These are phyloP conservation scores for Aspergillus wentii DNA, from an alignment of 495 filamentous ascomycete species.

Conservation along the genomic window DNA sequence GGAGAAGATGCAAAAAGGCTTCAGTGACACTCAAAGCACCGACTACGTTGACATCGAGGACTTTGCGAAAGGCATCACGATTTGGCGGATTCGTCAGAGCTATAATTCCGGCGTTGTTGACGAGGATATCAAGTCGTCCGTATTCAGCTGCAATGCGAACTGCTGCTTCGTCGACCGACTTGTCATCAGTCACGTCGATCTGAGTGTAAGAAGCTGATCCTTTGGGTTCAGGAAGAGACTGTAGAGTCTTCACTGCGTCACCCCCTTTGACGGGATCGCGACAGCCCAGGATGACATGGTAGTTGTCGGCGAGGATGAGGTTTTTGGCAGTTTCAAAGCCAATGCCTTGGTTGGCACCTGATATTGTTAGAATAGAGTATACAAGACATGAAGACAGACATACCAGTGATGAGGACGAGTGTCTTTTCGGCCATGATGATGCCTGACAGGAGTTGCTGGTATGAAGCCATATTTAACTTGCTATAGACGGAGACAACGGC, in stretches of 20 bases:
- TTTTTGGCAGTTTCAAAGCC: slow-evolving; percentile 22
- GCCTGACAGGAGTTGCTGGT: too few species aligned
- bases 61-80: slow-evolving; percentile 19
- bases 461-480: too few species aligned
- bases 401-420: not conserved
- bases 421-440: too few species aligned
- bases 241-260: not conserved
- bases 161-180: slow-evolving; percentile 21
- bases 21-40: slow-evolving; percentile 30
- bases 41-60: slow-evolving; percentile 34
- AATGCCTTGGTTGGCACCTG: slow-evolving; percentile 28
- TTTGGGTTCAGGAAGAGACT: slow-evolving; percentile 10
- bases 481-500: too few species aligned
- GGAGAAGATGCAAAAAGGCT: slow-evolving; percentile 34
- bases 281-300: slow-evolving; percentile 14
- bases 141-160: slow-evolving; percentile 11
- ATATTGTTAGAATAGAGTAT: not conserved
- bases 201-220: slow-evolving; percentile 19
- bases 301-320: slow-evolving; percentile 11
- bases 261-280: slow-evolving; percentile 3
- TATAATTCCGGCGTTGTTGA: slow-evolving; percentile 29
- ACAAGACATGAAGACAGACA: not conserved
- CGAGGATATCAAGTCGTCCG: slow-evolving; percentile 26
- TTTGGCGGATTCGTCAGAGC: slow-evolving; percentile 3
- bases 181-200: slow-evolving; percentile 25